Conservation (phyloP, 176 grass and related monocot species). For the Poa annua region DNA sequence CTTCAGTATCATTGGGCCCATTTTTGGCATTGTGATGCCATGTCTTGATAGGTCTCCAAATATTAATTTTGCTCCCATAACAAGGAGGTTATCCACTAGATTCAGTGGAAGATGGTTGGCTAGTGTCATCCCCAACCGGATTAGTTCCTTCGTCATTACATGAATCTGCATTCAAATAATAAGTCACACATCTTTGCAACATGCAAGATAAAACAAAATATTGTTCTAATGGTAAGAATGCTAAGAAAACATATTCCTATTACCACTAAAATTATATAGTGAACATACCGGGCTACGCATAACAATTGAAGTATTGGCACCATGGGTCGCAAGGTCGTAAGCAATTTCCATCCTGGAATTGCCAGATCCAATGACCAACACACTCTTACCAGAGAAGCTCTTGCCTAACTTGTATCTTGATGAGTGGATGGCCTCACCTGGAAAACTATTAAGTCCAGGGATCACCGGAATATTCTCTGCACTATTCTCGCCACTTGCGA, state of each 20-base stretch:
- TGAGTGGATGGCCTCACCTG: slow-evolving; percentile 39
- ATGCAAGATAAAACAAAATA: not conserved
- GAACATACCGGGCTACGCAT: slow-evolving; percentile 41
- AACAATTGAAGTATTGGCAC: slow-evolving; percentile 39
- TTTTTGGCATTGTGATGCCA: slow-evolving; percentile 46
- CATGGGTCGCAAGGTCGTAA: slow-evolving; percentile 47
- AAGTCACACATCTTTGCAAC: not conserved
- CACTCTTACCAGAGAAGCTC: not conserved
- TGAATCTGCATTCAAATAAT: slow-evolving; percentile 36
- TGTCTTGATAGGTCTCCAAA: slow-evolving; percentile 54
- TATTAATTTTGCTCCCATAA: slow-evolving; percentile 17
- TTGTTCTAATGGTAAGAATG: not conserved
- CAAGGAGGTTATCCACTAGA: slow-evolving; percentile 33
- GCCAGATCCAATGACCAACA: slow-evolving; percentile 54
- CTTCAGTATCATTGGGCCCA: slow-evolving; percentile 44
- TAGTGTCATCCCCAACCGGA: slow-evolving; percentile 51
- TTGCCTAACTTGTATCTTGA: slow-evolving; percentile 41
- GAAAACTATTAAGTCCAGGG: slow-evolving; percentile 14
- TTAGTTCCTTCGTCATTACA: slow-evolving; percentile 52
- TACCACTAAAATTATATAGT: not conserved
- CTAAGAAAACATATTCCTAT: not conserved
- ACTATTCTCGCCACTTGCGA: slow-evolving; percentile 54
- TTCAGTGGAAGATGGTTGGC: slow-evolving; percentile 14
- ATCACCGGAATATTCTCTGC: slow-evolving; percentile 24
- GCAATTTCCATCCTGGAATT: slow-evolving; percentile 68